Evolutionary conservation across 139 green algal species (phyloP).

Genomic region (Chlamydomonas sphaeroides): DNA sequence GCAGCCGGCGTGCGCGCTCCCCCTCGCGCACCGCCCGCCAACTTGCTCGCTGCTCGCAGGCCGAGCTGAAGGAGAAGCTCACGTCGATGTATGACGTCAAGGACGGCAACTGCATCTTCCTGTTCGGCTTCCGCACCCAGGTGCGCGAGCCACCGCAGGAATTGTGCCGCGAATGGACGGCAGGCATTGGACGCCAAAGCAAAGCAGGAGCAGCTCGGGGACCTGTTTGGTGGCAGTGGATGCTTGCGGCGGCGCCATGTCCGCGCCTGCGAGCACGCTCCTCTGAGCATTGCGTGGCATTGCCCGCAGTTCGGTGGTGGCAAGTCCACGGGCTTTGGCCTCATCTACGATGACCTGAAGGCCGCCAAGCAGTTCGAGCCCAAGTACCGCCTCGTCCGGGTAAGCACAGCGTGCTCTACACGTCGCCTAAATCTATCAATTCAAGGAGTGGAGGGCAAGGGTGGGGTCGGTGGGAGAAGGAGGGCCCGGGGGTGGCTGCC

Average conservation of each 20-base stretch:
- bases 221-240: too few species aligned
- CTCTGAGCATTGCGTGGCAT: too few species aligned
- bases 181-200: too few species aligned
- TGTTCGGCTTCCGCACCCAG: slow-evolving; percentile 98
- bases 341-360: slow-evolving; percentile 98
- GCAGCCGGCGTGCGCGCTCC: neutral
- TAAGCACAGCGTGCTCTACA: too few species aligned
- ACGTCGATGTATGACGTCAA: slow-evolving; percentile 95
- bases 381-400: slow-evolving; percentile 94
- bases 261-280: too few species aligned
- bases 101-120: slow-evolving; percentile 87
- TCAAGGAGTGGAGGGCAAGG: too few species aligned
- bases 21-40: neutral
- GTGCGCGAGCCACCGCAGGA: slow-evolving; percentile 50
- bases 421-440: too few species aligned
- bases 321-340: slow-evolving; percentile 98
- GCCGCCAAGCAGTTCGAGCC: slow-evolving; percentile 98
- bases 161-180: too few species aligned
- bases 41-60: slow-evolving; percentile 38
- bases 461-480: too few species aligned
- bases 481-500: too few species aligned
- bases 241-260: too few species aligned
- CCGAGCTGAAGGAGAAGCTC: slow-evolving; percentile 97
- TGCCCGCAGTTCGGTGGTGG: slow-evolving; percentile 93
- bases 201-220: too few species aligned